Conservation (phyloP, 768 basidiomycete genomes). For the Rhizopogon vesiculosus region DNA sequence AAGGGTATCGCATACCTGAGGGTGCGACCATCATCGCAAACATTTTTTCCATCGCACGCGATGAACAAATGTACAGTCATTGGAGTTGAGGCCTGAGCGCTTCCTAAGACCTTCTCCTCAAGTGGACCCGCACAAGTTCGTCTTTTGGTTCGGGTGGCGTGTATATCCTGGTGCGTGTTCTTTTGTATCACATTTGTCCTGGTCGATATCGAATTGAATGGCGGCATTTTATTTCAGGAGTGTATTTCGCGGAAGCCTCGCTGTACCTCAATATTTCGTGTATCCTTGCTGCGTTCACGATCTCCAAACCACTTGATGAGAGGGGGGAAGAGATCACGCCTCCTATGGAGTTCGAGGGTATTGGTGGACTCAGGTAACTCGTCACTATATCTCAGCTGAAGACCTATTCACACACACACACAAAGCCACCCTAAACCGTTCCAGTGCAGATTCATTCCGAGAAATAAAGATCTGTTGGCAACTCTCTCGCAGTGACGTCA, state of each 20-base stretch:
- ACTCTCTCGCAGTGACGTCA: too few relatives aligned
- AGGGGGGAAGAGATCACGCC: not conserved
- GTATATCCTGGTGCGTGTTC: too few relatives aligned
- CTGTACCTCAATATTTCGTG: slow-evolving; percentile 32
- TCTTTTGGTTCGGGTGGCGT: slow-evolving; percentile 15
- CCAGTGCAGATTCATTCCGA: not conserved
- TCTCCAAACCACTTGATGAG: slow-evolving; percentile 29
- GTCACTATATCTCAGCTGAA: not conserved
- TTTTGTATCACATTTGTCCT: too few relatives aligned
- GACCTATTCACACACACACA: too few relatives aligned
- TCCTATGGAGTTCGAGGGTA: too few relatives aligned
- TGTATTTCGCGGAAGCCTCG: slow-evolving; percentile 27
- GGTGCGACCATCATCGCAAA: not conserved
- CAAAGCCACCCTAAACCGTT: not conserved
- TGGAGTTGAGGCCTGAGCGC: slow-evolving; percentile 43
- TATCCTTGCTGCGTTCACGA: slow-evolving; percentile 33
- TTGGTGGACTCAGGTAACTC: not conserved
- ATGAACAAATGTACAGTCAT: slow-evolving; percentile 35
- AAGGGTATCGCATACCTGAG: slow-evolving; percentile 7
- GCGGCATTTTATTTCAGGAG: not conserved
- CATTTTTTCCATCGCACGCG: not conserved
- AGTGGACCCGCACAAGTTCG: slow-evolving; percentile 7
- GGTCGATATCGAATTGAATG: not conserved
- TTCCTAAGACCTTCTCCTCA: slow-evolving; percentile 22
- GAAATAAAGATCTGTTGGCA: not conserved